A percentile compares a stretch with the other conserved stretches of the same genome.
phyloP scores from a whole-genome alignment of 257 asterid species.

The Solanum medicagineum region DNA sequence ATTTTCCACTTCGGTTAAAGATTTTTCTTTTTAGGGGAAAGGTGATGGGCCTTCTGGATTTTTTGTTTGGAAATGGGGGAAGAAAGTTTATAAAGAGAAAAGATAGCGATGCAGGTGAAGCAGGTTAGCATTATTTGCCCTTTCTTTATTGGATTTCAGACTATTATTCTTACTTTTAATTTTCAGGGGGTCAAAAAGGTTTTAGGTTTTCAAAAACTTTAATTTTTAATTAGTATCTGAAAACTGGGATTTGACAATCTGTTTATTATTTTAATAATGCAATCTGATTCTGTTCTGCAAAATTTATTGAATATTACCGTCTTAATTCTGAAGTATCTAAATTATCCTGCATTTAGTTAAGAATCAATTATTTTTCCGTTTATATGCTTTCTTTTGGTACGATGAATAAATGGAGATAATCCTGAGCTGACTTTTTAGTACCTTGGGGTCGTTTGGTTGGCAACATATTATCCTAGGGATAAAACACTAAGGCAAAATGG shows the following conservation, averaged over 20 bases:
- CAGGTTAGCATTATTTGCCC: conserved; percentile 27
- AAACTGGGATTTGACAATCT: neutral
- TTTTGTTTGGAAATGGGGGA: conserved; percentile 29
- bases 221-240: neutral
- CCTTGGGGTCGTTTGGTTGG: too few species aligned
- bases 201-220: neutral
- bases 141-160: neutral
- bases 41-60: conserved; percentile 45
- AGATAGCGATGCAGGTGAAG: conserved; percentile 84
- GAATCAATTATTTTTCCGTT: neutral
- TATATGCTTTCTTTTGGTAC: neutral
- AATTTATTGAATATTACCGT: neutral
- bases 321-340: neutral
- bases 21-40: neutral
- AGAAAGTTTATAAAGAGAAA: conserved; percentile 63
- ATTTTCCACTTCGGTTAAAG: neutral
- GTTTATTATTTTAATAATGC: neutral
- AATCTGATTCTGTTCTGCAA: neutral
- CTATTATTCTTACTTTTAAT: neutral
- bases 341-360: neutral
- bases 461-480: too few species aligned
- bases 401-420: too few species aligned
- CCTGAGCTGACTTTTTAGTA: too few species aligned
- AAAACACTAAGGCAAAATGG: too few species aligned
- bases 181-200: neutral